Evolutionary conservation across 1,139 yeast genomes (phyloP), one percentile per base, ranked within the genome.

Genomic region (Pichia sp.): DNA sequence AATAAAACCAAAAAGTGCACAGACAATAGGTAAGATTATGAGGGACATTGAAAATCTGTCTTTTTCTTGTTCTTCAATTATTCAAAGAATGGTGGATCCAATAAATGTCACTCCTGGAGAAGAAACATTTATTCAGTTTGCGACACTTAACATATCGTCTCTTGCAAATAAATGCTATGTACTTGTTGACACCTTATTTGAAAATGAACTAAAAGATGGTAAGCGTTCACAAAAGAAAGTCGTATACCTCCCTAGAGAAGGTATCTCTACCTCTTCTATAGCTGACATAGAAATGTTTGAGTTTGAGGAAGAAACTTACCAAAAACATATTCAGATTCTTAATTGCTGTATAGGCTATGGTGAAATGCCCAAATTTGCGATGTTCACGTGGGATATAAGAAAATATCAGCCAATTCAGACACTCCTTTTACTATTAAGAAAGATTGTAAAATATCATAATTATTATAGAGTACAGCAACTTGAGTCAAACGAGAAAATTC

Each of bases 341-440:
- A 35, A 23, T 5, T 51, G 48, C 35, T 52, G 44, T 30, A 31
- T 44, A 5, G 39, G 45, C 5, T 52, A 52, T 35, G 55, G 53
- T 1, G 37, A 41, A 20, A 47, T 52, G 52, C 55, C 54, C 10
- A 35, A 39, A 17, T 38, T 48, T 41, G 43, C 41, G 3, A 23
- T 48, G 12, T 52, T 48, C 33, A 23, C 51, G 1, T 52, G 56
- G 56, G 55, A 52, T 28, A 50, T 52, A 14, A 37, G 54, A 30
- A 52, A 52, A 31, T 52, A 44, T 36, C 56, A 52, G 28, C 56
- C 56, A 11, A 52, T 52, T 20, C 55, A 52, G 30, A 43, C 50
- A 4, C 25, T 52, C 4, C 23, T 52, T n/a, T 36, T 47, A 19
- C 38, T 52, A 21, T 35, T 52, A 28, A 38, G 43, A 26, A 46